These are phyloP conservation scores for Kodamaea hsintzibuensis DNA, from an alignment of 805 yeast genomes.

Conservation along the genomic window DNA sequence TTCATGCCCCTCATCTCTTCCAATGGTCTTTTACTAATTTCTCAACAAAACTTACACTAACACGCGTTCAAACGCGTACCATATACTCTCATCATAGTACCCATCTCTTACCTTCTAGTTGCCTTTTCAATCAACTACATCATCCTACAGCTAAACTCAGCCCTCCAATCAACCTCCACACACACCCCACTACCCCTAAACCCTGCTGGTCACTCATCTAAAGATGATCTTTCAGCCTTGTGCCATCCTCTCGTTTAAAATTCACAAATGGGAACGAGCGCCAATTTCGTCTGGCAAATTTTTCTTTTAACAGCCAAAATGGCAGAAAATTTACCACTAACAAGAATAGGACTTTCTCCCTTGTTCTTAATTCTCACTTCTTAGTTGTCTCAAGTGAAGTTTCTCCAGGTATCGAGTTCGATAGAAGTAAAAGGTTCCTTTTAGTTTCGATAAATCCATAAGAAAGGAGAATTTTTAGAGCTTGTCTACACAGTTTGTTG, in stretches of 20 bases:
- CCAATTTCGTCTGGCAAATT: neutral
- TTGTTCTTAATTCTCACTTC: neutral
- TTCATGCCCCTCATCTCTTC: too few relatives aligned
- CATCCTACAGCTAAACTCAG: too few relatives aligned
- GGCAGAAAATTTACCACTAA: neutral
- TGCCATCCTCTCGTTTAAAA: neutral
- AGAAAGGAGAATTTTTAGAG: too few relatives aligned
- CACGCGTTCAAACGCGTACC: too few relatives aligned
- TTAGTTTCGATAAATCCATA: neutral
- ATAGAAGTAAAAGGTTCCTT: neutral
- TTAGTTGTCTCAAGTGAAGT: neutral
- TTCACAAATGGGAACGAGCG: conserved; percentile 2
- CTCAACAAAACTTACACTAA: too few relatives aligned
- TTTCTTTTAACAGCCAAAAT: neutral
- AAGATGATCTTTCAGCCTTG: neutral
- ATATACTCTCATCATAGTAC: too few relatives aligned
- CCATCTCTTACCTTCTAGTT: too few relatives aligned
- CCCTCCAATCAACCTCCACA: neutral
- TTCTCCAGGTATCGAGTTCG: neutral
- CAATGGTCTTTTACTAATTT: too few relatives aligned
- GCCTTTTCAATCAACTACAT: too few relatives aligned
- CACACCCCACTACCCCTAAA: neutral
- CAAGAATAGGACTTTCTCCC: neutral
- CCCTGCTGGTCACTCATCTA: neutral
- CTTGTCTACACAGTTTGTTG: neutral